phyloP scores from a whole-genome alignment of 116 monocot species.

The Phalaenopsis hybrid region DNA sequence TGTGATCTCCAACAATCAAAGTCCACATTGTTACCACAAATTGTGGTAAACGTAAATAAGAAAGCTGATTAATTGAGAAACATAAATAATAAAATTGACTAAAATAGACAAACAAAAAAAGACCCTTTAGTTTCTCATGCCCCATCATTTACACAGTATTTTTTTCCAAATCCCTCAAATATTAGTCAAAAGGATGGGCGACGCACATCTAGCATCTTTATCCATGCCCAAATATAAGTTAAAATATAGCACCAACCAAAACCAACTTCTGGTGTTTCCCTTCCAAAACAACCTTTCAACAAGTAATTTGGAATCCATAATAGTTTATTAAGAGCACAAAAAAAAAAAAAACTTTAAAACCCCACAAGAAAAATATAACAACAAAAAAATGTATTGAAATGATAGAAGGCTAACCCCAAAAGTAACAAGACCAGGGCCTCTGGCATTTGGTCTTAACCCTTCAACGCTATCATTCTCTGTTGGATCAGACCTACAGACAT shows the following conservation, averaged over 20 bases:
- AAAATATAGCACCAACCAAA: background rate
- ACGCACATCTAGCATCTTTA: background rate
- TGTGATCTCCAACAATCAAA: no score
- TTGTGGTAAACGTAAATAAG: no score
- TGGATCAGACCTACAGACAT: constrained; percentile 83
- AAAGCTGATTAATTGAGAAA: no score
- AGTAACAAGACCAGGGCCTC: constrained; percentile 96
- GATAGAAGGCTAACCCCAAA: constrained; percentile 60
- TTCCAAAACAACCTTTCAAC: background rate
- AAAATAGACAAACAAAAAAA: no score
- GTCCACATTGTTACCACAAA: no score
- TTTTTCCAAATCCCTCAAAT: no score
- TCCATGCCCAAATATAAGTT: background rate
- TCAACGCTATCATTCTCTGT: constrained; percentile 99
- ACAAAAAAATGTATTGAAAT: background rate
- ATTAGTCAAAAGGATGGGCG: no score
- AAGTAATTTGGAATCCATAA: background rate
- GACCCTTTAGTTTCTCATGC: no score
- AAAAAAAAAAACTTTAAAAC: no score
- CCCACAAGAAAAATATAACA: background rate
- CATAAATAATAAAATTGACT: no score
- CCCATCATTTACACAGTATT: no score
- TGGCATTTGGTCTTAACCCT: constrained; percentile 96
- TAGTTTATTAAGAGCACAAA: no score
- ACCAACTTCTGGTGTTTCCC: background rate